Evolutionary conservation across 768 basidiomycete genomes (phyloP).

Genomic region (Lactarius vividus): DNA sequence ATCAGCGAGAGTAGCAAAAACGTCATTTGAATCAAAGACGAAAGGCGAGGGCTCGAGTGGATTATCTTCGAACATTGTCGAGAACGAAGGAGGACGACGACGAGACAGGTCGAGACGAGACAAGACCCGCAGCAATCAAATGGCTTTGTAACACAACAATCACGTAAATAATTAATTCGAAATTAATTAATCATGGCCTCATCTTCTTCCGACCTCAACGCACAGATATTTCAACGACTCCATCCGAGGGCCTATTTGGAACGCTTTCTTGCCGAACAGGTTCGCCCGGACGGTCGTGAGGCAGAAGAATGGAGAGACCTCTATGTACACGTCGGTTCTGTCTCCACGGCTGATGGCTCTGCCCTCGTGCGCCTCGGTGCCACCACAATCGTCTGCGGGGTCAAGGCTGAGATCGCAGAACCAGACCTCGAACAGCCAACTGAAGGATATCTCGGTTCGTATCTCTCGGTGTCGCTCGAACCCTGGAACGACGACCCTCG

Average conservation of each 20-base stretch:
- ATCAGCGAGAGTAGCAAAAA: slow-evolving; percentile 9
- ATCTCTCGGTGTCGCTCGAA: background rate
- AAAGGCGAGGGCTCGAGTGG: slow-evolving; percentile 23
- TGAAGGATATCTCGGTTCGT: slow-evolving; percentile 80
- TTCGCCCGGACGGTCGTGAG: slow-evolving; percentile 83
- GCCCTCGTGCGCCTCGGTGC: slow-evolving; percentile 87
- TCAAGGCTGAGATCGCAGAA: slow-evolving; percentile 93
- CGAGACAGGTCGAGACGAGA: background rate
- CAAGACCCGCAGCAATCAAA: background rate
- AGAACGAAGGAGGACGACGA: background rate
- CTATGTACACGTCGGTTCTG: slow-evolving; percentile 80
- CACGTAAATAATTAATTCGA: background rate
- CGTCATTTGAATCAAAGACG: slow-evolving; percentile 15
- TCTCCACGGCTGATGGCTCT: slow-evolving; percentile 92
- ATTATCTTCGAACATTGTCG: slow-evolving; percentile 24
- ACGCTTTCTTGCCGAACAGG: slow-evolving; percentile 72
- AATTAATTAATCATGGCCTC: background rate
- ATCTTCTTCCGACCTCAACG: slow-evolving; percentile 25
- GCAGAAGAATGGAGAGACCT: slow-evolving; percentile 69
- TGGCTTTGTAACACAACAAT: background rate
- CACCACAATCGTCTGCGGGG: slow-evolving; percentile 94
- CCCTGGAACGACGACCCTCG: slow-evolving; percentile 32
- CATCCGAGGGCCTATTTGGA: slow-evolving; percentile 89
- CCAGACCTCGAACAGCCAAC: slow-evolving; percentile 75
- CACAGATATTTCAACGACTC: slow-evolving; percentile 73